Percentiles rank a stretch among this genome's conserved stretches.
phyloP scores from a whole-genome alignment of 176 grass and related monocot species.

The Dendrocalamus sinicus region DNA sequence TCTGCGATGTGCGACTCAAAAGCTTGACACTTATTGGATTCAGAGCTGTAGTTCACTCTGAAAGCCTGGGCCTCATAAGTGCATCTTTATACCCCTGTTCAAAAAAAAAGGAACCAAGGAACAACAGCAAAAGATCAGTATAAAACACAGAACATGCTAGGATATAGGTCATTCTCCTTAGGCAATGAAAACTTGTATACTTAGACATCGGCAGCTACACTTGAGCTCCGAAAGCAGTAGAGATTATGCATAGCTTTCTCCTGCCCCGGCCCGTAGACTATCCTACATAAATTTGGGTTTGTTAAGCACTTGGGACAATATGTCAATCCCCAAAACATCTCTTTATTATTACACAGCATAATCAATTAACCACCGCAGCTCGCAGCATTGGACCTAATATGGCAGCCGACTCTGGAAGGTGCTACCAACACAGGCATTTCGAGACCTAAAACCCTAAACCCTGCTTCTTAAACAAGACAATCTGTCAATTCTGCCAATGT shows the following conservation, averaged over 20 bases:
- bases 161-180: not conserved
- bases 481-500: not conserved
- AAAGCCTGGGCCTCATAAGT: constrained; percentile 56
- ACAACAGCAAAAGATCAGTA: constrained; percentile 19
- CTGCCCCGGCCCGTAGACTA: too few species aligned
- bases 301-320: not conserved
- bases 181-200: not conserved
- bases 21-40: constrained; percentile 63
- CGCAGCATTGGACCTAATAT: constrained; percentile 1
- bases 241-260: not conserved
- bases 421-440: not conserved
- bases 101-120: constrained; percentile 16
- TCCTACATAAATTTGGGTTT: not conserved
- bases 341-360: not conserved
- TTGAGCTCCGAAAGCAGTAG: not conserved
- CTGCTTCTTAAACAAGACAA: not conserved
- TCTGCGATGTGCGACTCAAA: constrained; percentile 55
- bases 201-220: not conserved
- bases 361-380: not conserved
- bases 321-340: not conserved
- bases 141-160: not conserved
- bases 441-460: too few species aligned
- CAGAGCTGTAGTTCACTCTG: constrained; percentile 60
- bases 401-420: not conserved
- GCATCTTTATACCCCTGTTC: constrained; percentile 79